These are phyloP conservation scores for Polygonum maritimum DNA, from an alignment of 148 eudicot genomes.

Conservation along the genomic window DNA sequence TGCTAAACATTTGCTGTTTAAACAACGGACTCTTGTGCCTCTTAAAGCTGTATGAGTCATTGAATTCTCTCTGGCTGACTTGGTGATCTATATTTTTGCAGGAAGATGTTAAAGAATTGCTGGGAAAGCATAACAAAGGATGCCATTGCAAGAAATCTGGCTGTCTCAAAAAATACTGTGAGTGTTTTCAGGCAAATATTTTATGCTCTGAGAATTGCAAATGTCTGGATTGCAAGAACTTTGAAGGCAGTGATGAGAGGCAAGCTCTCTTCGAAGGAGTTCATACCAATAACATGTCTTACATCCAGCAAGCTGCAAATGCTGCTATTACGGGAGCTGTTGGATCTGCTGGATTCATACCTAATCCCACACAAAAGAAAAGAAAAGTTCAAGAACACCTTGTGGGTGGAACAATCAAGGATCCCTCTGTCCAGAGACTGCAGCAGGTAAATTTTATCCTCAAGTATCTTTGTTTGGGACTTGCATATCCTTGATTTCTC, in stretches of 20 bases:
- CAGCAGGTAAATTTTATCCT: constrained; percentile 45
- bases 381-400: constrained; percentile 64
- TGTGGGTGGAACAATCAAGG: constrained; percentile 49
- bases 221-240: constrained; percentile 96
- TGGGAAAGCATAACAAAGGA: constrained; percentile 92
- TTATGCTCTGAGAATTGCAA: constrained; percentile 94
- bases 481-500: not conserved
- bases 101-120: constrained; percentile 73
- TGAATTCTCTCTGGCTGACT: not conserved
- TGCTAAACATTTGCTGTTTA: not conserved
- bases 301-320: constrained; percentile 91
- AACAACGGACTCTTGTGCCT: not conserved
- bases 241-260: constrained; percentile 97
- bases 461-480: not conserved
- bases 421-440: constrained; percentile 43
- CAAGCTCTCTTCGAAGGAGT: constrained; percentile 91
- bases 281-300: constrained; percentile 61
- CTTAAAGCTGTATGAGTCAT: not conserved
- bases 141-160: constrained; percentile 99
- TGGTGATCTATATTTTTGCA: constrained; percentile 17
- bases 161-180: constrained; percentile 94
- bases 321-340: constrained; percentile 97
- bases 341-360: constrained; percentile 86
- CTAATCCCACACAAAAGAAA: constrained; percentile 64
- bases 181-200: constrained; percentile 96